Conservation (phyloP, 106 monocot genomes). For the Narthecium ossifragum region DNA sequence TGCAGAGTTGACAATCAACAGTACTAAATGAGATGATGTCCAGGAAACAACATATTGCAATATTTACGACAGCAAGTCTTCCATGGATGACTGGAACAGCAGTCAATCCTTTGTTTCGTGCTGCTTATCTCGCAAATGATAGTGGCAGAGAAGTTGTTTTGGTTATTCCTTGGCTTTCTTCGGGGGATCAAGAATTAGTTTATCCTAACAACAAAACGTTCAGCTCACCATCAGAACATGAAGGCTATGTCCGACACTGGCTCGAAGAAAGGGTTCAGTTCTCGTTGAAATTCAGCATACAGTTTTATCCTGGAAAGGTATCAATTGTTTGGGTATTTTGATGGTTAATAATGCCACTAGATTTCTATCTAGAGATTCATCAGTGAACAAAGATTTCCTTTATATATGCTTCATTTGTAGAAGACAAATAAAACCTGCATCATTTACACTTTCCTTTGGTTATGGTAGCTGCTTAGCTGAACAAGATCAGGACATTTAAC, state of each 20-base stretch:
- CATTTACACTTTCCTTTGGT: no score
- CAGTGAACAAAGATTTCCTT: no score
- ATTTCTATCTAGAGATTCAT: no score
- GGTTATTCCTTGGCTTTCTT: constrained; percentile 82
- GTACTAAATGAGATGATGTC: constrained; percentile 21
- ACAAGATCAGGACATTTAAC: no score
- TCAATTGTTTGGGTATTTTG: no score
- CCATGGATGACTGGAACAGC: constrained; percentile 98
- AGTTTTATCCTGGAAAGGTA: constrained; percentile 86
- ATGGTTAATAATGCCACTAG: no score
- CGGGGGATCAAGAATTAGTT: constrained; percentile 64
- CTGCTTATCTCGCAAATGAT: constrained; percentile 69
- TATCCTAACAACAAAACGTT: constrained; percentile 76
- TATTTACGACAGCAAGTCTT: constrained; percentile 88
- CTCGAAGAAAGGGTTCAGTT: constrained; percentile 53
- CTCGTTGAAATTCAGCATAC: constrained; percentile 35
- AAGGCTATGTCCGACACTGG: constrained; percentile 56
- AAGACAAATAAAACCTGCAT: no score
- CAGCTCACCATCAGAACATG: constrained; percentile 57
- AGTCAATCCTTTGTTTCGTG: constrained; percentile 81
- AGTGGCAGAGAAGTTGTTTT: constrained; percentile 51
- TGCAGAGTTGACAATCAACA: no score
- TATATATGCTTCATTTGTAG: no score
- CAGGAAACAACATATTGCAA: constrained; percentile 53
- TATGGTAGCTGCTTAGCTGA: no score